Conservation (phyloP, 1,284 basidiomycete genomes). For the Phylloboletellus chloephorus region DNA sequence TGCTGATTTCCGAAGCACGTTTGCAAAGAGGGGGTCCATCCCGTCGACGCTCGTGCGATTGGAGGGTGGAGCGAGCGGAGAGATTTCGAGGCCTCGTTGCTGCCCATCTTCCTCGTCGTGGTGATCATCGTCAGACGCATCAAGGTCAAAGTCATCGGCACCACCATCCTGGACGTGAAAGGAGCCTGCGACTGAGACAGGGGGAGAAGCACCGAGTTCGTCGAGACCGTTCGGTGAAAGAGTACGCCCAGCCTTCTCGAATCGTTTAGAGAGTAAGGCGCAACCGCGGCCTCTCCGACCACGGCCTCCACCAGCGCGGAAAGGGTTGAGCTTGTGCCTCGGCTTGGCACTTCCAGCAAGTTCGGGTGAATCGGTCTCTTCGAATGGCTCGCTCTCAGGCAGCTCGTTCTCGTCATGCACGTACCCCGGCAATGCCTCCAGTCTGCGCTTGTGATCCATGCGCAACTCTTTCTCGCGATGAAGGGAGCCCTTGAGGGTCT, state of each 20-base stretch:
- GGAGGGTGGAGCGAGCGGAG: constrained; percentile 39
- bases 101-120: constrained; percentile 34
- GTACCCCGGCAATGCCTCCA: constrained; percentile 38
- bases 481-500: constrained; percentile 70
- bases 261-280: constrained; percentile 55
- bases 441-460: constrained; percentile 55
- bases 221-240: constrained; percentile 49
- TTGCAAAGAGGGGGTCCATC: constrained; percentile 80
- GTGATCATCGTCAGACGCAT: constrained; percentile 36
- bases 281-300: constrained; percentile 45
- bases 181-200: constrained; percentile 42
- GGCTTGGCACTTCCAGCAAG: constrained; percentile 30
- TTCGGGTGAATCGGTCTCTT: constrained; percentile 36
- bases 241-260: constrained; percentile 52
- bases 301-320: constrained; percentile 32
- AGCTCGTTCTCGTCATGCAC: constrained; percentile 40
- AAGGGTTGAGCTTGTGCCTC: constrained; percentile 33
- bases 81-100: constrained; percentile 35
- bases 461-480: constrained; percentile 76
- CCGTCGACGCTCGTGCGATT: constrained; percentile 70
- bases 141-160: constrained; percentile 32
- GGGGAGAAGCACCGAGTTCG: constrained; percentile 40
- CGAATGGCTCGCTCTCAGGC: constrained; percentile 41
- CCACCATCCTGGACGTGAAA: constrained; percentile 36
- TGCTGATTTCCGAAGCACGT: constrained; percentile 58